Base-by-base conservation (phyloP, 345 rosid species). In the Syzygium jambos region DNA sequence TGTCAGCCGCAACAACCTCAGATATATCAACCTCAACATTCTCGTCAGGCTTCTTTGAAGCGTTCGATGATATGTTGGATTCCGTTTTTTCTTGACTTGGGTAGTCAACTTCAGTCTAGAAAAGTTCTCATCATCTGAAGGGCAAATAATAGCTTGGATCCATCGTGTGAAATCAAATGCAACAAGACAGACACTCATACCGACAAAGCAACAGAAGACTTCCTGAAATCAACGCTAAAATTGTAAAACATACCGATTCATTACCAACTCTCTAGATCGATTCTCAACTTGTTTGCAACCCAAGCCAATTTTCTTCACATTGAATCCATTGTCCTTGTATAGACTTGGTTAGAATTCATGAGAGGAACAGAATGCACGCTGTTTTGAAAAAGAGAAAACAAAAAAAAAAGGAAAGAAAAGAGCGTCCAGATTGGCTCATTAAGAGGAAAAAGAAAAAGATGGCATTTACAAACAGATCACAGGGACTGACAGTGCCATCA, bases 251-350 rank as follows among this genome's bases (percentile, higher is more conserved):
- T 91, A 94, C 91, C 96, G 91, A 90, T 96, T 95, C 98, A 97
- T 96, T 86, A 97, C 94, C 86, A 96, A 86, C 88, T 96, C 98
- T 34, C 96, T 93, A 21, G 98, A 93, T 61, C 98, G 93, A 87
- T 96, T 97, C 92, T 97, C 98, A 87, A 97, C 96, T 94, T 96
- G 95, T 91, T 96, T 97, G 94, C 95, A 94, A 89, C 95, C 94
- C 87, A 96, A 88, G 88, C 88, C 94, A 57, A 95, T 90, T 86
- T 95, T 96, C 93, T 96, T 97, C 86, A 93, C 94, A 55, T 91
- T 90, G 88, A 95, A 94, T 87, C 98, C 97, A 89, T 94, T 91
- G 82, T 94, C 91, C 87, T 89, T 88, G 89, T 95, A 94, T 90
- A 92, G 89, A 80, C 88, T 90, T 87, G 92, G 90, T 91, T 94